Conservation (phyloP, 352 stramenopile genomes). For the Pythium phragmitis region DNA sequence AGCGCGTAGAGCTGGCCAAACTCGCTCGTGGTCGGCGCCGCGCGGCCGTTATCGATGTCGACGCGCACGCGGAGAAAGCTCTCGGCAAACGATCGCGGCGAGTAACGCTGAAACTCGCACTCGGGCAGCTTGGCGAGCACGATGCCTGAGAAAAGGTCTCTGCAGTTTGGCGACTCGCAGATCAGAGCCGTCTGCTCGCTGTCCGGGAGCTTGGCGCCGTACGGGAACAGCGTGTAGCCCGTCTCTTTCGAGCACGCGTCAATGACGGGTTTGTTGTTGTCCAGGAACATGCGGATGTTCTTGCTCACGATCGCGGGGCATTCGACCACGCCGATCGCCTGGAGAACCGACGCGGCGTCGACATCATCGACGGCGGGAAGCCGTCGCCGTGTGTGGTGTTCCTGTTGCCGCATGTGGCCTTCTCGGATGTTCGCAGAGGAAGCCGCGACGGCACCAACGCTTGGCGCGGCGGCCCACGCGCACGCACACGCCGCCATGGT, state of each 20-base stretch:
- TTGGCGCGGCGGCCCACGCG: not conserved
- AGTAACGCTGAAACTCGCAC: constrained; percentile 30
- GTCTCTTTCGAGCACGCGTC: constrained; percentile 27
- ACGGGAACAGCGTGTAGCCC: constrained; percentile 28
- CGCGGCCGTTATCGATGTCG: constrained; percentile 21
- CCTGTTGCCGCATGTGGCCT: no score
- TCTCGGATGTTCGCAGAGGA: no score
- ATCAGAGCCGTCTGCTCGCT: constrained; percentile 24
- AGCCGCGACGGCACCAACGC: no score
- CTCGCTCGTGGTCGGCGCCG: constrained; percentile 20
- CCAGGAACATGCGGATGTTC: constrained; percentile 25
- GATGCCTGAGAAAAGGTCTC: constrained; percentile 31
- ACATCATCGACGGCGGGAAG: constrained; percentile 2
- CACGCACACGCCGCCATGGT: not conserved
- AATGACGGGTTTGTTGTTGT: constrained; percentile 27
- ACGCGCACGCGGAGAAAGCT: constrained; percentile 32
- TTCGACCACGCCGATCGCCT: constrained; percentile 16
- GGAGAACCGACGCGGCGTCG: constrained; percentile 15
- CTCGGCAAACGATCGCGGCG: constrained; percentile 25
- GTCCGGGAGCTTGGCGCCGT: constrained; percentile 18
- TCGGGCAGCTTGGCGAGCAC: constrained; percentile 33
- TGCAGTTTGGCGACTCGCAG: constrained; percentile 25
- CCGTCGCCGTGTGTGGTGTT: not conserved
- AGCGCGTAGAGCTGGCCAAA: constrained; percentile 33
- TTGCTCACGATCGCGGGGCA: constrained; percentile 15